Evolutionary conservation across 192 early-diverging fungal genomes (phyloP).

Genomic region (Mortierella hygrophila): DNA sequence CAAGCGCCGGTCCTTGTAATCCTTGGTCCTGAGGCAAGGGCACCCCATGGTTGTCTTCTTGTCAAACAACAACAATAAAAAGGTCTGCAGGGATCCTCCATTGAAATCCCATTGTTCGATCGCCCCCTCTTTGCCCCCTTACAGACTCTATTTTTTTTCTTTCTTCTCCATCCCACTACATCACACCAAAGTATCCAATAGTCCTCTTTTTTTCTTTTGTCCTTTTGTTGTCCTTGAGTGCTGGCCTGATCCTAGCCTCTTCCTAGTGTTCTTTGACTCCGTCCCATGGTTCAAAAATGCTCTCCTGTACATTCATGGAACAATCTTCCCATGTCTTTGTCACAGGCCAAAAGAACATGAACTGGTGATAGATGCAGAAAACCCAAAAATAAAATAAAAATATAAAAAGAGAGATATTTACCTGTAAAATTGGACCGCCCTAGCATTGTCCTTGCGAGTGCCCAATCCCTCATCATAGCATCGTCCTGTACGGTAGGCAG

Average conservation of each 20-base stretch:
- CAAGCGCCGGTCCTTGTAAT: not conserved
- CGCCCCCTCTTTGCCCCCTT: not conserved
- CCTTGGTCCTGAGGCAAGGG: not conserved
- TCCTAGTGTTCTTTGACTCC: not conserved
- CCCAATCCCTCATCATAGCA: slow-evolving; percentile 82
- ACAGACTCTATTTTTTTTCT: not conserved
- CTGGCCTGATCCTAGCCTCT: not conserved
- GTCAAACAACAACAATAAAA: not conserved
- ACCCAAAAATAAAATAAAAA: slow-evolving; percentile 7
- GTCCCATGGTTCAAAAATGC: not conserved
- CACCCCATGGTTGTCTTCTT: not conserved
- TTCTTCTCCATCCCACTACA: not conserved
- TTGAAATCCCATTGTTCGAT: not conserved
- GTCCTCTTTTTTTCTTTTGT: not conserved
- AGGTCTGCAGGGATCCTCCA: not conserved
- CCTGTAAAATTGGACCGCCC: slow-evolving; percentile 80
- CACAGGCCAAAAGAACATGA: not conserved
- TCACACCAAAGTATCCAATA: not conserved
- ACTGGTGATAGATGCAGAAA: too few relatives aligned
- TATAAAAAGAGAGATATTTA: slow-evolving; percentile 24
- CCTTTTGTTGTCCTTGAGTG: not conserved
- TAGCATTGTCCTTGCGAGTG: slow-evolving; percentile 68
- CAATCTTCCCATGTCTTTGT: too few relatives aligned
- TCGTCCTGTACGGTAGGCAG: slow-evolving; percentile 72
- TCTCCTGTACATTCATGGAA: not conserved